phyloP scores from a whole-genome alignment of 2,329 filamentous ascomycete species.

The Nothomitra cinnamomea region DNA sequence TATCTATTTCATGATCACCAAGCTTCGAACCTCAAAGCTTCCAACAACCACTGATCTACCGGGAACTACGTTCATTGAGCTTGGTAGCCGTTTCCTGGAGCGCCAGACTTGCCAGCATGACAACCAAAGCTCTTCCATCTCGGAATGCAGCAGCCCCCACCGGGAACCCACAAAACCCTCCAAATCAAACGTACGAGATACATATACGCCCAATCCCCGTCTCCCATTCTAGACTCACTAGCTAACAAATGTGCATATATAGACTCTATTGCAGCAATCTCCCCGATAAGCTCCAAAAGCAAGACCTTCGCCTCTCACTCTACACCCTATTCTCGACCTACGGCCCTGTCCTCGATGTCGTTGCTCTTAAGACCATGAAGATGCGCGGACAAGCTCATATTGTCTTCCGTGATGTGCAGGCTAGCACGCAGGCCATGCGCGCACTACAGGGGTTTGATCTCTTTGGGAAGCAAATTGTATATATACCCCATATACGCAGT shows the following conservation, averaged over 20 bases:
- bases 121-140: constrained; percentile 24
- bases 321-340: constrained; percentile 93
- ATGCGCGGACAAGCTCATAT: constrained; percentile 96
- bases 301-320: constrained; percentile 67
- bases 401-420: constrained; percentile 74
- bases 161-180: constrained; percentile 36
- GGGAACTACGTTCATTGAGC: not conserved
- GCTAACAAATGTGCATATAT: constrained; percentile 7
- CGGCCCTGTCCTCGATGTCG: constrained; percentile 79
- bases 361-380: constrained; percentile 72
- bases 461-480: constrained; percentile 67
- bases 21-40: not conserved
- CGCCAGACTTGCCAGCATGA: constrained; percentile 15
- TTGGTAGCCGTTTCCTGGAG: not conserved
- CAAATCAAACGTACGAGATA: constrained; percentile 55
- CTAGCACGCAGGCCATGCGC: constrained; percentile 88
- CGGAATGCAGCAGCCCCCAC: constrained; percentile 14
- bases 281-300: constrained; percentile 77
- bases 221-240: constrained; percentile 7
- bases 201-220: not conserved
- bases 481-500: too few species aligned
- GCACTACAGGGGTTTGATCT: constrained; percentile 74
- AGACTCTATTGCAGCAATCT: constrained; percentile 85
- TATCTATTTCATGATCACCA: not conserved
- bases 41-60: not conserved